Percentiles rank a stretch among this genome's conserved stretches.
Evolutionary conservation across 73 alveolate species (phyloP).

Genomic region (Paramecium octaurelia): DNA sequence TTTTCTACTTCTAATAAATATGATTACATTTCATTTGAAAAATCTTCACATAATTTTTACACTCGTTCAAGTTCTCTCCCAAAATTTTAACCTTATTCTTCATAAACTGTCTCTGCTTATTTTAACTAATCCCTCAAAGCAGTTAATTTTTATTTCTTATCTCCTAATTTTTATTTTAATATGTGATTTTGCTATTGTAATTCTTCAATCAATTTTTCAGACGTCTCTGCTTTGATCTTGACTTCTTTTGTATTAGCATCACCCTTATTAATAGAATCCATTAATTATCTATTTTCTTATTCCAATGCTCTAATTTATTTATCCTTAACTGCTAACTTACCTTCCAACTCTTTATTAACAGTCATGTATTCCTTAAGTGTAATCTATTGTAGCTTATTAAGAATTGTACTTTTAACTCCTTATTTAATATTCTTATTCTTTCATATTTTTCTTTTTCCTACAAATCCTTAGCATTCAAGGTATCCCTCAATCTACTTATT

Average conservation of each 20-base stretch:
- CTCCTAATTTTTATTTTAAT: neutral
- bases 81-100: conserved; percentile 27
- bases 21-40: conserved; percentile 41
- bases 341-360: conserved; percentile 29
- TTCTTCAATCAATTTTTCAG: conserved; percentile 22
- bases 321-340: neutral
- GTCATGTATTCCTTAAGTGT: conserved; percentile 35
- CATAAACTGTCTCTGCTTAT: neutral
- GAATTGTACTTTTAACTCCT: neutral
- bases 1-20: neutral
- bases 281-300: neutral
- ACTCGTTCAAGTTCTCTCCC: conserved; percentile 45
- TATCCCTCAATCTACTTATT: conserved; percentile 30
- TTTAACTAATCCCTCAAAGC: neutral
- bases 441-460: conserved; percentile 49
- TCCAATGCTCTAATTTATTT: conserved; percentile 3
- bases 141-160: neutral
- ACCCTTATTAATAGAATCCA: neutral
- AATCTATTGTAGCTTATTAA: neutral
- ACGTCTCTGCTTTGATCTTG: neutral
- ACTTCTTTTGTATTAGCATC: neutral
- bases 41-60: conserved; percentile 34
- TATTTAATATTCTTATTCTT: conserved; percentile 8
- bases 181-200: neutral
- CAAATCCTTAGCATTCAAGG: conserved; percentile 30